Evolutionary conservation across 1,284 basidiomycete species (phyloP), one percentile per base, ranked within the genome.

Genomic region (Moesziomyces globuligerus): DNA sequence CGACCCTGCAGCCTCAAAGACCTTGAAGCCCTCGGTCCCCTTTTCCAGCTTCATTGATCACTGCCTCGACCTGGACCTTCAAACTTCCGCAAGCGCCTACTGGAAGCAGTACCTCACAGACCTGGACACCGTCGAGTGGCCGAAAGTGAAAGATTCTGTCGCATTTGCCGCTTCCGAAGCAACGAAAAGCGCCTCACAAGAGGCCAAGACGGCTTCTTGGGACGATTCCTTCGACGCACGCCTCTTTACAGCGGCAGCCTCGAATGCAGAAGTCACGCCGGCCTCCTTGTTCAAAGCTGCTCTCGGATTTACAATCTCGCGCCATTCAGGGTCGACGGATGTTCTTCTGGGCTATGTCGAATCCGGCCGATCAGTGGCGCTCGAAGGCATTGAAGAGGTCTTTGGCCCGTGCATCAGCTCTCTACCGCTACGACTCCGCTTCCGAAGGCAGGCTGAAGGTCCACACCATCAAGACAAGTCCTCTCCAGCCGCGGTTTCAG

Each of bases 211-310:
- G 8, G 29, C 29, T 32, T 15, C 8, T 32, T 32, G 8, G 15
- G 29, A 32, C 29, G n/a, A 7, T n/a, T 10, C 7, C 21, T 44
- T 44, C 23, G 42, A 23, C 18, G 42, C 42, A 23, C 7, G 7
- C 7, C 13, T 11, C 23, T 8, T 44, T 17, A 8, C 7, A 23
- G n/a, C 42, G 8, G 42, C 42, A 11, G 42, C 42, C 7, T 8
- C 42, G 10, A 44, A 18, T 8, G 9, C 18, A 21, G 42, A 44
- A 7, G 42, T 44, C 42, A 44, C 42, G n/a, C 8, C 42, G 9
- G 42, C 42, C 18, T 23, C 42, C 24, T 20, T 44, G 10, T 44
- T 44, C 21, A 44, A 44, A 44, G 42, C 42, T 44, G 42, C 42
- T 9, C 42, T 44, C 7, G 42, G 9, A 17, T 44, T 11, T 18